Evolutionary conservation across 495 filamentous ascomycete genomes (phyloP).

Genomic region (Penicillium robsamsonii): DNA sequence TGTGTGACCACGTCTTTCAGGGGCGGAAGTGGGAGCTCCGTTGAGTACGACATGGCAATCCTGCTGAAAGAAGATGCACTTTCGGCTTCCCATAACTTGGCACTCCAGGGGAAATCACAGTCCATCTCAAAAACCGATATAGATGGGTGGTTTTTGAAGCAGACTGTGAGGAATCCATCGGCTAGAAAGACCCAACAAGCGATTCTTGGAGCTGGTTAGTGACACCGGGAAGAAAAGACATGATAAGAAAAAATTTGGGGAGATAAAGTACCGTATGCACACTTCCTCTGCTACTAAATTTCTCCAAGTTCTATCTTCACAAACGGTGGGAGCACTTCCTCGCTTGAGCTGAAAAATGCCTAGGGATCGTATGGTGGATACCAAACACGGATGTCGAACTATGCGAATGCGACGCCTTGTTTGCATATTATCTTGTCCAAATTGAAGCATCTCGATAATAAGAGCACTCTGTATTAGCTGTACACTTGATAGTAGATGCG

Average conservation of each 20-base stretch:
- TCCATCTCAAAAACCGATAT: conserved; percentile 40
- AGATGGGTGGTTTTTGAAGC: conserved; percentile 39
- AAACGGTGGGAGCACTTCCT: conserved; percentile 11
- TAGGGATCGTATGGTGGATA: conserved; percentile 35
- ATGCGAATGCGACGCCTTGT: conserved; percentile 40
- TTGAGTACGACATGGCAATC: conserved; percentile 16
- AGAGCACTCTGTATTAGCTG: conserved; percentile 38
- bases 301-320: conserved; percentile 30
- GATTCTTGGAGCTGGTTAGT: conserved; percentile 22
- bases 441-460: conserved; percentile 44
- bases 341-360: conserved; percentile 34
- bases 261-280: conserved; percentile 29
- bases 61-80: conserved; percentile 28
- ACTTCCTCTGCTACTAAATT: conserved; percentile 34
- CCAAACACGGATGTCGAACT: conserved; percentile 37
- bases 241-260: too few species aligned
- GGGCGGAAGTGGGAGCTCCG: conserved; percentile 22
- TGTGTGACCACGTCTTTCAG: conserved; percentile 27
- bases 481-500: conserved; percentile 18
- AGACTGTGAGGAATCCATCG: conserved; percentile 41
- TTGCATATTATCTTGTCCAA: conserved; percentile 32
- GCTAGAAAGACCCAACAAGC: conserved; percentile 40
- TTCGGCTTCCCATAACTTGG: conserved; percentile 40
- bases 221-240: not conserved
- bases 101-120: conserved; percentile 38